phyloP scores from a whole-genome alignment of 345 rosid species.

The Sisymbrium irio region DNA sequence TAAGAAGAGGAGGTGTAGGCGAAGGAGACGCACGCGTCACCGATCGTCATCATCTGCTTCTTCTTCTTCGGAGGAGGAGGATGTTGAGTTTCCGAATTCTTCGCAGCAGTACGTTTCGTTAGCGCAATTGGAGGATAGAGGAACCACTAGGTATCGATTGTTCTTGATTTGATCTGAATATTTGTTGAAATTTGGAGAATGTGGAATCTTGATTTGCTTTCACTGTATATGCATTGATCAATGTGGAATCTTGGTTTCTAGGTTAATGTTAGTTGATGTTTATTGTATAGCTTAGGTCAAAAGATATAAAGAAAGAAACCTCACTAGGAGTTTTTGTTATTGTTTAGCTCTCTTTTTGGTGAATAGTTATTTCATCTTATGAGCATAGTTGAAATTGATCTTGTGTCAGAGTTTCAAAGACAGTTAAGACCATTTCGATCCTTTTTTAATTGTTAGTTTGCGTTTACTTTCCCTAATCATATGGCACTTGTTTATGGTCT shows the following conservation, averaged over 20 bases:
- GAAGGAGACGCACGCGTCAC: slow-evolving; percentile 33
- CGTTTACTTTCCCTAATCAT: background rate
- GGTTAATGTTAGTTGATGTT: background rate
- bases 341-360: background rate
- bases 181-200: background rate
- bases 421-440: background rate
- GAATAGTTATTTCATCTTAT: background rate
- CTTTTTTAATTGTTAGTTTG: background rate
- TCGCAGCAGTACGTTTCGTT: slow-evolving; percentile 57
- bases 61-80: slow-evolving; percentile 32
- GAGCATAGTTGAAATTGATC: background rate
- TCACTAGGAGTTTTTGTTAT: no score
- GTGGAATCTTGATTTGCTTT: background rate
- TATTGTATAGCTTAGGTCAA: background rate
- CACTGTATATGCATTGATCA: background rate
- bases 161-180: background rate
- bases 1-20: slow-evolving; percentile 40
- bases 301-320: background rate
- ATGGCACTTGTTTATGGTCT: background rate
- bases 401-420: background rate
- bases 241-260: background rate
- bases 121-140: slow-evolving; percentile 57
- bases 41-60: slow-evolving; percentile 19
- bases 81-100: slow-evolving; percentile 34
- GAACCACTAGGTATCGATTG: slow-evolving; percentile 51